Conservation (phyloP, 2,329 filamentous ascomycete species). For the Fusarium bactridioides region DNA sequence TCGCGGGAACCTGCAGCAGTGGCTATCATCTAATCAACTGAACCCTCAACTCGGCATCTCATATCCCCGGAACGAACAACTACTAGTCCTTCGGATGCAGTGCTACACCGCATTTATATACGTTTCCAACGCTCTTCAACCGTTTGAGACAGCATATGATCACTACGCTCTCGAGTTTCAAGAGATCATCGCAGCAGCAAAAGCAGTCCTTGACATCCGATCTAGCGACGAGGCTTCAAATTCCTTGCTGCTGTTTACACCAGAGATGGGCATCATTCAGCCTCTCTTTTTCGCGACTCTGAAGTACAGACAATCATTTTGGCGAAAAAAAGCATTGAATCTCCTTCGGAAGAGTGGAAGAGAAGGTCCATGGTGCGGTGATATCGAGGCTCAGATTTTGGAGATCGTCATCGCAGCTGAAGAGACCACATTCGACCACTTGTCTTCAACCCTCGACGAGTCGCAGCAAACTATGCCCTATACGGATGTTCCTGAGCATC, state of each 20-base stretch:
- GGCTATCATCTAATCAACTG: not conserved
- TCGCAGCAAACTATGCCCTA: fast-evolving
- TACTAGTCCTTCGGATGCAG: conserved; percentile 16
- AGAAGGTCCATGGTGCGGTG: conserved; percentile 27
- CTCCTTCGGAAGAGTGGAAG: conserved; percentile 7
- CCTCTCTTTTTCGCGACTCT: conserved; percentile 8
- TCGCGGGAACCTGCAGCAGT: conserved; percentile 5
- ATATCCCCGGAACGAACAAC: not conserved
- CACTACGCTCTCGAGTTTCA: conserved; percentile 8
- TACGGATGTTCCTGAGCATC: not conserved
- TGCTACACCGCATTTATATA: conserved; percentile 22
- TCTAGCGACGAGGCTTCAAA: not conserved
- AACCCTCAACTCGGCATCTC: not conserved
- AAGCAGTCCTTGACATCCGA: not conserved
- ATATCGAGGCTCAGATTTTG: not conserved
- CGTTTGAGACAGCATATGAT: conserved; percentile 10
- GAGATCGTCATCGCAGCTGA: conserved; percentile 2
- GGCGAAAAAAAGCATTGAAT: conserved; percentile 2
- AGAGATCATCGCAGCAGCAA: conserved; percentile 14
- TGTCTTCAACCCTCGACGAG: fast-evolving
- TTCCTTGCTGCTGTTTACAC: not conserved
- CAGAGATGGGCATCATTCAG: conserved; percentile 28
- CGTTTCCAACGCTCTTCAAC: conserved; percentile 11
- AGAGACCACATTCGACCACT: not conserved
- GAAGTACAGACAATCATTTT: conserved; percentile 10